Base-by-base conservation (phyloP, 306 rosid genomes). In the Dicorynia guianensis region DNA sequence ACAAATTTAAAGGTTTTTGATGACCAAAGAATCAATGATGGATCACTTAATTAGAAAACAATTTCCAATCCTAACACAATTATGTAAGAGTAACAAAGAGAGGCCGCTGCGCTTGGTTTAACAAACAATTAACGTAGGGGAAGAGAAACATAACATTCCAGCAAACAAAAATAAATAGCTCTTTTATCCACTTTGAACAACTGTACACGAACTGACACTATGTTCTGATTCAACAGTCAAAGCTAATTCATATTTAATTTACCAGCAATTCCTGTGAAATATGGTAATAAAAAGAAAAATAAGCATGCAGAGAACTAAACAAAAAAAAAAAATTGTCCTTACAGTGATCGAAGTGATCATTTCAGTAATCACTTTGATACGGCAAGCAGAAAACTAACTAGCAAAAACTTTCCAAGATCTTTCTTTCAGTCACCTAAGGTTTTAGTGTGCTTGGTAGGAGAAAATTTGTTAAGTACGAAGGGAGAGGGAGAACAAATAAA, bases 401-500 rank as follows among this genome's bases (percentile, higher is more conserved):
- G 20, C 25, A n/a, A 8, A 8, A 50, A 9, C 8, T 33, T 14
- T 36, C 8, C 7, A 15, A n/a, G 3, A 50, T 50, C 56, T 50
- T 50, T 50, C 18, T 12, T 30, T 35, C 35, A 11, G 14, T 13
- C 14, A 58, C 40, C 12, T 11, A 12, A 17, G 17, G 19, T 7
- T 14, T 7, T 48, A 11, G 4, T 10, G 5, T 4, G 17, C 63
- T 58, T 6, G 44, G 12, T 35, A 33, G 3, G 20, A 17, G 34
- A 15, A 11, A 52, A 52, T 15, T 8, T 15, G 38, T 36, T 40
- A 63, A 12, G n/a, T 9, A 5, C 19, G 25, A 53, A 40, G 18
- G 53, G 53, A 63, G 69, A 40, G 18, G 53, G 53, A 63, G 18
- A 63, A 63, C 19, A 63, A 63, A 11, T 63, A 53, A 43, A 46